Conservation (phyloP, 169 alveolate genomes). For the Fabrea salina region DNA sequence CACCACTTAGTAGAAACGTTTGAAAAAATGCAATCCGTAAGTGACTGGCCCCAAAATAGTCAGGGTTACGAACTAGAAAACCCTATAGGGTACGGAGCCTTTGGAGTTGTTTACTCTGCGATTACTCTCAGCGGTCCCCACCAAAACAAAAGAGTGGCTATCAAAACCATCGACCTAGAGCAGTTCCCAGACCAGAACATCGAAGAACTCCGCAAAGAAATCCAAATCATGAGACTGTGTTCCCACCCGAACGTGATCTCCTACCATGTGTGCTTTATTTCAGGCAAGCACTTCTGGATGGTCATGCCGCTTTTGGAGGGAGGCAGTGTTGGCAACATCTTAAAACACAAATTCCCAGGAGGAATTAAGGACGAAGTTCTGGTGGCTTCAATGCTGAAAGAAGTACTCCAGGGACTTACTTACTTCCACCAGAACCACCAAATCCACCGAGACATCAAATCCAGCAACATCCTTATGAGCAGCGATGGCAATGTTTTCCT, state of each 20-base stretch:
- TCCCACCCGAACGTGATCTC: neutral
- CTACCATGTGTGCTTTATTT: neutral
- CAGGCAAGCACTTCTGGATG: neutral
- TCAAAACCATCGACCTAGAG: neutral
- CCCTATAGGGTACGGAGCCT: constrained; percentile 77
- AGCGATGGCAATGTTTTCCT: constrained; percentile 73
- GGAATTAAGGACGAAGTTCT: neutral
- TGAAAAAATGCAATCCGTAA: neutral
- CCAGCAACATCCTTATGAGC: constrained; percentile 71
- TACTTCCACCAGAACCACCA: constrained; percentile 68
- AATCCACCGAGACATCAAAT: constrained; percentile 86
- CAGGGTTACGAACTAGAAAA: constrained; percentile 10
- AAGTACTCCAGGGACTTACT: constrained; percentile 39
- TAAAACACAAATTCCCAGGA: constrained; percentile 9
- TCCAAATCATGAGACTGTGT: neutral
- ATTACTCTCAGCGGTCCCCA: neutral
- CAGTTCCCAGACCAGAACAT: constrained; percentile 24
- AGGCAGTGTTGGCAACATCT: neutral
- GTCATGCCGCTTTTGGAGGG: neutral
- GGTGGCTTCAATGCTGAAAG: neutral
- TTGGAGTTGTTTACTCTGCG: constrained; percentile 69
- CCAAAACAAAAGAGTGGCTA: neutral
- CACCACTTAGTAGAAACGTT: too few species aligned
- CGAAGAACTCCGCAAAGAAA: constrained; percentile 20
- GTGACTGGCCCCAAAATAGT: neutral